phyloP scores from a whole-genome alignment of 2,329 filamentous ascomycete genomes.

The Dactylonectria estremocensis region DNA sequence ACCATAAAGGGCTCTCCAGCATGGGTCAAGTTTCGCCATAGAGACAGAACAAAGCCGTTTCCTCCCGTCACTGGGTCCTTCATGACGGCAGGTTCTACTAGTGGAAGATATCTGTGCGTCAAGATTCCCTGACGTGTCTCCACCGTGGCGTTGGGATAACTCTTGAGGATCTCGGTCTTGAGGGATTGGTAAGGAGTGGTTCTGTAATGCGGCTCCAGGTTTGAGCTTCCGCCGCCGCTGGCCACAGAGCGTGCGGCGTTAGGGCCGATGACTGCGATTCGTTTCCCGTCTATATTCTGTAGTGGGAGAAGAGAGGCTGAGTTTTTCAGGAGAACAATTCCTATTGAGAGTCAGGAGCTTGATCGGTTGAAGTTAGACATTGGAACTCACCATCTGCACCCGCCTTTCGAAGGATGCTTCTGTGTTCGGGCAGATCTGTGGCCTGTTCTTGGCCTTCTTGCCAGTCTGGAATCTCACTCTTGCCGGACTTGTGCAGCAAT shows the following conservation, averaged over 20 bases:
- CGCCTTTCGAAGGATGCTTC: conserved; percentile 30
- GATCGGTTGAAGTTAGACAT: background rate
- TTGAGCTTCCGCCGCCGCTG: conserved; percentile 34
- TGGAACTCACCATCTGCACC: conserved; percentile 25
- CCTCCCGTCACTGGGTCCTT: conserved; percentile 30
- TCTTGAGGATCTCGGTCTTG: conserved; percentile 5
- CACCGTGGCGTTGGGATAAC: conserved; percentile 18
- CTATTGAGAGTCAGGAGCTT: background rate
- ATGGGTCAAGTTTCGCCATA: conserved; percentile 35
- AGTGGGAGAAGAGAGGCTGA: conserved; percentile 20
- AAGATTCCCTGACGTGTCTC: conserved; percentile 30
- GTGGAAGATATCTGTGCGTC: conserved; percentile 32
- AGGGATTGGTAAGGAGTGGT: conserved; percentile 33
- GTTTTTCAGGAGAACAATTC: conserved; percentile 37
- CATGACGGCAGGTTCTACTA: conserved; percentile 28
- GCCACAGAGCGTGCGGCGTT: conserved; percentile 32
- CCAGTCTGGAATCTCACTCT: conserved; percentile 31
- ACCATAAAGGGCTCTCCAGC: conserved; percentile 31
- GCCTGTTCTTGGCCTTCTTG: conserved; percentile 29
- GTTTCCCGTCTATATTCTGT: background rate
- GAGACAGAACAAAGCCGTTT: conserved; percentile 20
- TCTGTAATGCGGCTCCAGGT: conserved; percentile 33
- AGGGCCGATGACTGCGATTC: conserved; percentile 27
- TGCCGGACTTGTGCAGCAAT: conserved; percentile 28
- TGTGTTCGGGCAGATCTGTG: conserved; percentile 32